Conservation (phyloP, 352 stramenopile species). For the Globisporangium carolinianum region DNA sequence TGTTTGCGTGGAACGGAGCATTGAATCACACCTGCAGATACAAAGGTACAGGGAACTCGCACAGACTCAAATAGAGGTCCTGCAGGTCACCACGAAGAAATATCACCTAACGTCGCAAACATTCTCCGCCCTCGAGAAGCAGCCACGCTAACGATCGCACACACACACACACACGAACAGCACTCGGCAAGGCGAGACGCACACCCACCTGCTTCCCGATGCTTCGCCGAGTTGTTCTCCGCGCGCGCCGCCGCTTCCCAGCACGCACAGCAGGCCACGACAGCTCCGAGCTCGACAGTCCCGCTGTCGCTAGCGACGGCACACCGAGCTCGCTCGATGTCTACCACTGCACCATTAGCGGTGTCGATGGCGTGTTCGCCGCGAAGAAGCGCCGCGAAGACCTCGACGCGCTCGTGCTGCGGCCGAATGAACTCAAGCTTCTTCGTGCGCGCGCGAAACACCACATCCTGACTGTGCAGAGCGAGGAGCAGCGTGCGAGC, state of each 20-base stretch:
- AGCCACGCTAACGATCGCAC: no score
- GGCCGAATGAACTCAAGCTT: slow-evolving; percentile 3
- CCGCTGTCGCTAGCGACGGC: slow-evolving; percentile 14
- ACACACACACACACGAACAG: not conserved
- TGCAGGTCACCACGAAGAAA: no score
- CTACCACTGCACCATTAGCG: slow-evolving; percentile 26
- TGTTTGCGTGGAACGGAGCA: no score
- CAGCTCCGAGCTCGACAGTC: slow-evolving; percentile 20
- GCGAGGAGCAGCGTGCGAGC: slow-evolving; percentile 44
- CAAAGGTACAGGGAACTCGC: no score
- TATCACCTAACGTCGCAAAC: no score
- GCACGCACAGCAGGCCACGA: slow-evolving; percentile 53
- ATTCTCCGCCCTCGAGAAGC: no score
- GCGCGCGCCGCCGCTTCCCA: slow-evolving; percentile 49
- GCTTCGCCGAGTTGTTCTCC: slow-evolving; percentile 53
- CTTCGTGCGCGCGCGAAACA: slow-evolving; percentile 12
- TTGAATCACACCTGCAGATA: no score
- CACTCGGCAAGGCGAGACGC: not conserved
- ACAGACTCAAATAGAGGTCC: no score
- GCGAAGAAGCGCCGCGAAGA: slow-evolving; percentile 10
- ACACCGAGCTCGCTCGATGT: slow-evolving; percentile 24
- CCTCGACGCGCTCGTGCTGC: slow-evolving; percentile 10
- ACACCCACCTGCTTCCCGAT: slow-evolving; percentile 15
- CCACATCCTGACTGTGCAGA: slow-evolving; percentile 22
- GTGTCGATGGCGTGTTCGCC: slow-evolving; percentile 21